Conservation (phyloP, 2,329 filamentous ascomycete genomes). For the Claviceps spartinae region DNA sequence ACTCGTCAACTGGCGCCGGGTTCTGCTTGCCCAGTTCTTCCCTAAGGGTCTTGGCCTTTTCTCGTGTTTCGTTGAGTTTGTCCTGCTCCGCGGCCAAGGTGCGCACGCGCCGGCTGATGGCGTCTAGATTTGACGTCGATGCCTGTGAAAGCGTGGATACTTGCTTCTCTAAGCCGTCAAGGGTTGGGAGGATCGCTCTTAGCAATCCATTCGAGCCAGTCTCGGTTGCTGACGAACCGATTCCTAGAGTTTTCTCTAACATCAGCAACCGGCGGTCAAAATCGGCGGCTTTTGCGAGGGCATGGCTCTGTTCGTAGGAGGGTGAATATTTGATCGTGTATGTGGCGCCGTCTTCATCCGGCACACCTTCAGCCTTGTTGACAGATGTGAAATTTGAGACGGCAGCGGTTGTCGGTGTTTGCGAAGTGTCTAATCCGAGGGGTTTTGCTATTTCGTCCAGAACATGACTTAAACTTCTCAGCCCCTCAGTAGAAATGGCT, state of each 20-base stretch:
- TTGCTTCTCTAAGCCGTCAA: slow-evolving; percentile 70
- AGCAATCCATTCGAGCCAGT: slow-evolving; percentile 41
- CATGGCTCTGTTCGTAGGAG: slow-evolving; percentile 52
- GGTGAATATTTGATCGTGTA: slow-evolving; percentile 54
- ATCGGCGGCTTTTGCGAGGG: slow-evolving; percentile 67
- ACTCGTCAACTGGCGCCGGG: slow-evolving; percentile 32
- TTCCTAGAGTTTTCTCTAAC: slow-evolving; percentile 69
- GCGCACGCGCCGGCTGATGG: slow-evolving; percentile 54
- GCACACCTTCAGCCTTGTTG: slow-evolving; percentile 11
- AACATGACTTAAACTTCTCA: slow-evolving; percentile 56
- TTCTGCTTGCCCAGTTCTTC: slow-evolving; percentile 41
- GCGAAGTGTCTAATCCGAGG: slow-evolving; percentile 7
- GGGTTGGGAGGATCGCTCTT: slow-evolving; percentile 64
- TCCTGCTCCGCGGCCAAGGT: slow-evolving; percentile 62
- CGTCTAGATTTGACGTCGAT: slow-evolving; percentile 59
- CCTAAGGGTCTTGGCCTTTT: slow-evolving; percentile 46
- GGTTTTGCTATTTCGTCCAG: slow-evolving; percentile 49
- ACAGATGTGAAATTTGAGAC: slow-evolving; percentile 5
- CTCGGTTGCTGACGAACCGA: slow-evolving; percentile 55
- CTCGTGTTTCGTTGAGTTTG: slow-evolving; percentile 50
- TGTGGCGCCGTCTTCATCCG: slow-evolving; percentile 26
- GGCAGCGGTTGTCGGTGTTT: slow-evolving; percentile 7
- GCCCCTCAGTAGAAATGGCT: slow-evolving; percentile 14
- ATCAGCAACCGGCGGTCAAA: slow-evolving; percentile 72
- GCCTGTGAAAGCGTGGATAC: slow-evolving; percentile 62